Evolutionary conservation across 163 green algal genomes (phyloP), one percentile per base, ranked within the genome.

Genomic region (Chloroidium sp.): DNA sequence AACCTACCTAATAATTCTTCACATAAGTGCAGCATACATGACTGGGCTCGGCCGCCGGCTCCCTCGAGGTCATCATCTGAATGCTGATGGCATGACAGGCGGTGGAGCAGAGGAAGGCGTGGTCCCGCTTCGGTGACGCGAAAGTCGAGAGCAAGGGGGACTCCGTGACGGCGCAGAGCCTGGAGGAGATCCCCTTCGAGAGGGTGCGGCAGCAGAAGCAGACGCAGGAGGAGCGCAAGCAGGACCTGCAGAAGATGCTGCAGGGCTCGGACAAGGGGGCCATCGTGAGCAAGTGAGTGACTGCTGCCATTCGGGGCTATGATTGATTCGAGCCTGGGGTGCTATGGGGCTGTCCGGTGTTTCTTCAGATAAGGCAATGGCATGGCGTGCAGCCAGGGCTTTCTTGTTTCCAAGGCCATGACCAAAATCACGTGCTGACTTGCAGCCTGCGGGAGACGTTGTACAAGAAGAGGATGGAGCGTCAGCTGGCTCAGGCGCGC

Each of bases 161-260:
- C 79, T 86, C 76, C 62, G 88, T 96, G 2, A 95, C 92, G 36
- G 84, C 88, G 59, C 89, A 87, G 75, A 82, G 85, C 8, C 82
- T 83, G 6, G 94, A 97, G 76, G 93, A 97, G 67, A 93, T 98
- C 78, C 92, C 91, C 61, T 94, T 98, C 76, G 95, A 98, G 81
- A 88, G 92, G 13, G 88, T 94, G 60, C 82, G 89, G 2, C 90
- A 90, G 61, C 77, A 88, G 69, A 93, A 94, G 82, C 86, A 90
- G 60, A 95, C 91, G 61, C 90, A 91, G 69, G 89, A 95, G 85
- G 93, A 97, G 82, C 95, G 97, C 89, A 76, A 95, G 88, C 84
- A 87, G 78, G 90, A 96, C 81, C 90, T 98, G 74, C 85, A 95
- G 84, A 84, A 78, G 1, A 86, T 84, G 1, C 85, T 93, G 72